Base-by-base conservation (phyloP, 371 early-diverging fungal species). In the Mortierella sp. region DNA sequence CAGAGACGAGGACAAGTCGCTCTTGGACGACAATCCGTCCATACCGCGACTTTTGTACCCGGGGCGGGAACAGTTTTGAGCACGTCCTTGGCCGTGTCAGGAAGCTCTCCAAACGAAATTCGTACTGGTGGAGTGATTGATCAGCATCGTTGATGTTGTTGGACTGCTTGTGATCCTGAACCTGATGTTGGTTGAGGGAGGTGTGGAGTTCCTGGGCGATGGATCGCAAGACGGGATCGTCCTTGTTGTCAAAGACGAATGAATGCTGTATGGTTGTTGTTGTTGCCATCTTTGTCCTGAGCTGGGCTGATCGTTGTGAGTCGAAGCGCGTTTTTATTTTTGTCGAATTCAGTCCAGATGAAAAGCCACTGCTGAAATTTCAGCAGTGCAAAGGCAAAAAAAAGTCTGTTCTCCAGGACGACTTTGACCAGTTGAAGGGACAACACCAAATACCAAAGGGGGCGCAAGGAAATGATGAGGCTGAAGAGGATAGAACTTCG, bases 1-100 rank as follows among this genome's bases (percentile, higher is more conserved):
- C 68, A n/a, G 79, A 73, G 14, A 83, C 14, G 2, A 83, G 61
- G 26, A 83, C 61, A 10, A 83, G 76, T 11, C 84, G 64, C 31
- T 83, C 84, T 40, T 76, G 76, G 50, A 79, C 71, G 16, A 73
- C 48, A 58, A 83, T 76, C 19, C 26, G 55, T 1, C 67, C 66
- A 41, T 76, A 76, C 11, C 64, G 70, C 26, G 52, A 26, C 45
- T 73, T 66, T 31, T 73, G 74, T 10, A 79, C 68, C 9, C 37
- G 66, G 22, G 68, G 74, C 4, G 84, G 79, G 47, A 73, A 83
- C 2, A 83, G 71, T 19, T 66, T 70, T 9, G 26, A 45, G n/a
- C 68, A 68, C 7, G 55, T n/a, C 61, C 68, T 65, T 0, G 79
- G 76, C 0, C 65, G 76, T 8, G 84, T 83, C 48, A 74, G 16